Percentiles rank a stretch among this genome's conserved stretches.
Conservation (phyloP, 2,329 filamentous ascomycete species). For the Cercospora sp. region DNA sequence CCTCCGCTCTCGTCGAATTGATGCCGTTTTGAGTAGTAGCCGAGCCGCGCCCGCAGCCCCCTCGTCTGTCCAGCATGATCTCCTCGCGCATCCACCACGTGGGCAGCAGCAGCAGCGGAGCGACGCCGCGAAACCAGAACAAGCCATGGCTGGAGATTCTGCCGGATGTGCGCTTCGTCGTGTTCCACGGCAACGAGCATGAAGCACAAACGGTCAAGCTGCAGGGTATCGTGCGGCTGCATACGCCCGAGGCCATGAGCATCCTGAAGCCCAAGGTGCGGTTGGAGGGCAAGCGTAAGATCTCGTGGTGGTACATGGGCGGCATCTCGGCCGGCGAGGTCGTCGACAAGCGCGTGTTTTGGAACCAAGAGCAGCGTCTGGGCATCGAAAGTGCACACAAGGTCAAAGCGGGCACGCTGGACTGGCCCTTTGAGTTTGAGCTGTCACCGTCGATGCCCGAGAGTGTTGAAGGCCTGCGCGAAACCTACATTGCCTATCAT, state of each 20-base stretch:
- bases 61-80: conserved; percentile 32
- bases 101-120: conserved; percentile 8
- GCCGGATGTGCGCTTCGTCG: conserved; percentile 51
- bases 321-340: conserved; percentile 44
- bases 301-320: conserved; percentile 44
- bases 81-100: conserved; percentile 20
- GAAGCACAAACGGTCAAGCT: conserved; percentile 50
- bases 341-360: conserved; percentile 50
- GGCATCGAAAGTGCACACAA: conserved; percentile 52
- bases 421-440: conserved; percentile 54
- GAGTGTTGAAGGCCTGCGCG: conserved; percentile 84
- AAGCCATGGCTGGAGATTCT: conserved; percentile 47
- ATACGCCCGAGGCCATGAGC: conserved; percentile 50
- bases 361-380: conserved; percentile 47
- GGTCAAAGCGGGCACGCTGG: conserved; percentile 51
- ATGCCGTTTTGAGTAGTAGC: not conserved
- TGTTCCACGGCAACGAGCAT: conserved; percentile 52
- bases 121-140: conserved; percentile 17
- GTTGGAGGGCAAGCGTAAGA: conserved; percentile 51
- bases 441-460: conserved; percentile 62
- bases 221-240: conserved; percentile 50
- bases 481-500: conserved; percentile 85
- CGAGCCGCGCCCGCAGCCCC: not conserved
- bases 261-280: conserved; percentile 51
- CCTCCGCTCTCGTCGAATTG: not conserved